Conservation (phyloP, 2,329 filamentous ascomycete genomes). For the Clathrospora elynae region DNA sequence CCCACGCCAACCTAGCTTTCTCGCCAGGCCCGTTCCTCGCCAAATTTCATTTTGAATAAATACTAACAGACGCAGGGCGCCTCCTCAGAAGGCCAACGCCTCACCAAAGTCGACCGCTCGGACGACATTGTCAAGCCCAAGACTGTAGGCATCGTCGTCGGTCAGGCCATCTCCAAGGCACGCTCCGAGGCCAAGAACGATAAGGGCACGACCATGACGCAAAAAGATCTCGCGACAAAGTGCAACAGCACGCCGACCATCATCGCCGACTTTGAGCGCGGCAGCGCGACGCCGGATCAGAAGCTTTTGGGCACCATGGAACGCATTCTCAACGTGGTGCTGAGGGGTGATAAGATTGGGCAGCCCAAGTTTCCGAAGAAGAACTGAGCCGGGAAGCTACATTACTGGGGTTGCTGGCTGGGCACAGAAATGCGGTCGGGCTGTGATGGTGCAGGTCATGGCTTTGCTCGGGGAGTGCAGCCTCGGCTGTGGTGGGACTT, state of each 20-base stretch:
- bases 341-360: constrained; percentile 84
- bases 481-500: constrained; percentile 13
- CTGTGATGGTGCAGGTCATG: neutral
- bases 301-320: constrained; percentile 80
- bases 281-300: constrained; percentile 78
- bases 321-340: constrained; percentile 83
- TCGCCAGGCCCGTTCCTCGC: neutral
- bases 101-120: constrained; percentile 96
- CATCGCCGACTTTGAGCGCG: constrained; percentile 85
- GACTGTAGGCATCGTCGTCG: constrained; percentile 77
- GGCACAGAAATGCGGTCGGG: constrained; percentile 1
- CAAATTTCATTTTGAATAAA: constrained; percentile 1
- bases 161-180: constrained; percentile 78
- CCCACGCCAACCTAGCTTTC: neutral
- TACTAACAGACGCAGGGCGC: constrained; percentile 39
- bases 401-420: neutral
- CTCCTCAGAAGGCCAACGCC: constrained; percentile 79
- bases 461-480: neutral
- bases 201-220: constrained; percentile 73
- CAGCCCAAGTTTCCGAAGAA: constrained; percentile 77
- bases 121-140: constrained; percentile 98
- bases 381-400: constrained; percentile 54
- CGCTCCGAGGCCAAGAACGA: constrained; percentile 85
- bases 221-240: constrained; percentile 83
- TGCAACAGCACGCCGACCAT: constrained; percentile 84